phyloP scores from a whole-genome alignment of 495 filamentous ascomycete species.

The Emericellopsis terricola region DNA sequence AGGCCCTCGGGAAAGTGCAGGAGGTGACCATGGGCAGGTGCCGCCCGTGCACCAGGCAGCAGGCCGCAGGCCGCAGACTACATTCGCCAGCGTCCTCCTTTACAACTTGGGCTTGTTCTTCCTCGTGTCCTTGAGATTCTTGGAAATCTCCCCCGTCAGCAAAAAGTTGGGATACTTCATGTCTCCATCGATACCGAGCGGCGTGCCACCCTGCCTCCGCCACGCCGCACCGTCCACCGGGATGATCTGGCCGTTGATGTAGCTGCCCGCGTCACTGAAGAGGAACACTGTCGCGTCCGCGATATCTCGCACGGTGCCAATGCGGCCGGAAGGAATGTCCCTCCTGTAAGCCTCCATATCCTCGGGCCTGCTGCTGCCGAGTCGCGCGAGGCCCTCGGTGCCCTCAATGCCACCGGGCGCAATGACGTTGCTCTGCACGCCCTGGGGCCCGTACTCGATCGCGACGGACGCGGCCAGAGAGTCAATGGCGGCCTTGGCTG shows the following conservation, averaged over 20 bases:
- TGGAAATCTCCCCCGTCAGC: slow-evolving; percentile 19
- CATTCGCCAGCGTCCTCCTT: not conserved
- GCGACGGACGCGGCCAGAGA: slow-evolving; percentile 55
- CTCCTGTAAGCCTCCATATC: slow-evolving; percentile 10
- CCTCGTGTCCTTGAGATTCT: slow-evolving; percentile 20
- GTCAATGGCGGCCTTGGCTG: slow-evolving; percentile 85
- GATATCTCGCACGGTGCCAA: slow-evolving; percentile 73
- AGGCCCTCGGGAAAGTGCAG: too few species aligned
- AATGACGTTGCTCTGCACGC: slow-evolving; percentile 78
- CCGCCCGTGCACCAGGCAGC: too few species aligned
- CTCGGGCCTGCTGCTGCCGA: slow-evolving; percentile 21
- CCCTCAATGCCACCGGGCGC: slow-evolving; percentile 59
- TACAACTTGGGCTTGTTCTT: slow-evolving; percentile 24
- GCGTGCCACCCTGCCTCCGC: slow-evolving; percentile 30
- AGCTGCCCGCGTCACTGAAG: slow-evolving; percentile 68
- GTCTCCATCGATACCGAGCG: slow-evolving; percentile 23
- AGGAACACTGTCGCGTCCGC: slow-evolving; percentile 83
- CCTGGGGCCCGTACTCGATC: slow-evolving; percentile 75
- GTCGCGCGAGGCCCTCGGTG: slow-evolving; percentile 42
- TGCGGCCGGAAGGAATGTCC: slow-evolving; percentile 47
- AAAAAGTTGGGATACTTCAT: slow-evolving; percentile 29
- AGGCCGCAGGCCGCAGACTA: not conserved
- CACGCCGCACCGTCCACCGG: slow-evolving; percentile 68
- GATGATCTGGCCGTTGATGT: slow-evolving; percentile 58
- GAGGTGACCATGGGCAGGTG: too few species aligned